A percentile compares a stretch with the other conserved stretches of the same genome.
Evolutionary conservation across 805 yeast genomes (phyloP).

Genomic region (Nakazawaea sp.): DNA sequence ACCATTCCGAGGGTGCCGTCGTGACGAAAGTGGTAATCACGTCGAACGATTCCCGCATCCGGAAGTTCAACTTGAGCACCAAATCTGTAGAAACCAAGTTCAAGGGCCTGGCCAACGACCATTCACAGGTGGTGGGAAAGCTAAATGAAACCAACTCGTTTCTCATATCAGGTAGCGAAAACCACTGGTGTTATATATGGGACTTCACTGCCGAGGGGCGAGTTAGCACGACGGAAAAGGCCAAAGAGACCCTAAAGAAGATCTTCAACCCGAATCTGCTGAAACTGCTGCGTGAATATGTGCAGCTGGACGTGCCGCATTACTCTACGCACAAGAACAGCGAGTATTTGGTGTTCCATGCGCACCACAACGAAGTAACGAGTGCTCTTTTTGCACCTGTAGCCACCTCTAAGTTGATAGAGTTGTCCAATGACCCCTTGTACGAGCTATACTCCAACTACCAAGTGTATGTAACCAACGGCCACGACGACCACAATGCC

Average conservation of each 20-base stretch:
- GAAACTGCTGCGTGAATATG: neutral
- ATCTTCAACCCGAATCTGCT: neutral
- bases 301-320: neutral
- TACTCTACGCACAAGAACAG: slow-evolving; percentile 35
- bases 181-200: slow-evolving; percentile 86
- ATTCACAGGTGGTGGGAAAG: slow-evolving; percentile 66
- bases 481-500: slow-evolving; percentile 13
- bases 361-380: slow-evolving; percentile 69
- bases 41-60: slow-evolving; percentile 74
- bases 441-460: slow-evolving; percentile 43
- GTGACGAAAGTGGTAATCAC: slow-evolving; percentile 44
- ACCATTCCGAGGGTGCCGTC: neutral
- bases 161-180: slow-evolving; percentile 79
- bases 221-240: slow-evolving; percentile 16
- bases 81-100: slow-evolving; percentile 56
- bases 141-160: slow-evolving; percentile 48
- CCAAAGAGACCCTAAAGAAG: slow-evolving; percentile 5
- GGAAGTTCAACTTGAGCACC: slow-evolving; percentile 53
- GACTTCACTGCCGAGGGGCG: slow-evolving; percentile 27
- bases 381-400: slow-evolving; percentile 75
- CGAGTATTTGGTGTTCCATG: slow-evolving; percentile 66
- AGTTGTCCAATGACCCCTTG: slow-evolving; percentile 72
- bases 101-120: slow-evolving; percentile 66
- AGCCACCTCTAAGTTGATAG: slow-evolving; percentile 54
- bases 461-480: slow-evolving; percentile 5